Percentiles rank a stretch among this genome's conserved stretches.
Conservation (phyloP, 805 yeast species). For the Metschnikowia henanensis region DNA sequence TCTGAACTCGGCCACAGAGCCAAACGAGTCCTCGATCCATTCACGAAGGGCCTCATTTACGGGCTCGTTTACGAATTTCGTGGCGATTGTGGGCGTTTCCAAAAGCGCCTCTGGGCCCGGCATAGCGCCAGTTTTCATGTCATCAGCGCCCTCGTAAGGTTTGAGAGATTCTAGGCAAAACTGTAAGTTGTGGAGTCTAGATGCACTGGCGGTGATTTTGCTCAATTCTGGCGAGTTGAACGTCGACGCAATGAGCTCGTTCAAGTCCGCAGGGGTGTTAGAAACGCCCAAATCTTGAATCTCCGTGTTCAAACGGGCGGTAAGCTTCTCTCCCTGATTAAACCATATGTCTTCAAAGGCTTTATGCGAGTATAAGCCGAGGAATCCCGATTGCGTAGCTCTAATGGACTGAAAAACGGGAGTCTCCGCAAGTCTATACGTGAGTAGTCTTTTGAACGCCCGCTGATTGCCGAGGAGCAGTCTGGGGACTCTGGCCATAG, state of each 20-base stretch:
- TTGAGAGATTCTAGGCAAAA: constrained; percentile 48
- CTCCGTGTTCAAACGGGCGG: constrained; percentile 40
- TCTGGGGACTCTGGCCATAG: constrained; percentile 4
- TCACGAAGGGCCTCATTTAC: constrained; percentile 35
- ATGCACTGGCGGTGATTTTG: constrained; percentile 44
- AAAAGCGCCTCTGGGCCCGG: constrained; percentile 36
- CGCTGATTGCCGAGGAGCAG: constrained; percentile 1
- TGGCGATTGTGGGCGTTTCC: constrained; percentile 42
- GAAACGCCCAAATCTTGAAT: constrained; percentile 28
- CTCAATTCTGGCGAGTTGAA: constrained; percentile 46
- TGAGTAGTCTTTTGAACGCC: constrained; percentile 19
- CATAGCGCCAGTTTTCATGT: constrained; percentile 12
- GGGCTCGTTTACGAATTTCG: constrained; percentile 34
- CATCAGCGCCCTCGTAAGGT: constrained; percentile 15
- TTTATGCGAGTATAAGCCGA: constrained; percentile 48
- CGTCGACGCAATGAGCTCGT: constrained; percentile 39
- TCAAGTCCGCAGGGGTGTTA: constrained; percentile 28
- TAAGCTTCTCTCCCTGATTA: constrained; percentile 40
- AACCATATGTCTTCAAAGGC: constrained; percentile 55
- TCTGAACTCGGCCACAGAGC: constrained; percentile 73
- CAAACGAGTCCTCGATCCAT: constrained; percentile 65
- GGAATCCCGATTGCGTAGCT: constrained; percentile 35
- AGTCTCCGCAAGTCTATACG: constrained; percentile 37
- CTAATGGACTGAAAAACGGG: constrained; percentile 30
- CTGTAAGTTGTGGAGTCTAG: constrained; percentile 48